Evolutionary conservation across 2,329 filamentous ascomycete genomes (phyloP).

Genomic region (Verticillium nonalfalfae): DNA sequence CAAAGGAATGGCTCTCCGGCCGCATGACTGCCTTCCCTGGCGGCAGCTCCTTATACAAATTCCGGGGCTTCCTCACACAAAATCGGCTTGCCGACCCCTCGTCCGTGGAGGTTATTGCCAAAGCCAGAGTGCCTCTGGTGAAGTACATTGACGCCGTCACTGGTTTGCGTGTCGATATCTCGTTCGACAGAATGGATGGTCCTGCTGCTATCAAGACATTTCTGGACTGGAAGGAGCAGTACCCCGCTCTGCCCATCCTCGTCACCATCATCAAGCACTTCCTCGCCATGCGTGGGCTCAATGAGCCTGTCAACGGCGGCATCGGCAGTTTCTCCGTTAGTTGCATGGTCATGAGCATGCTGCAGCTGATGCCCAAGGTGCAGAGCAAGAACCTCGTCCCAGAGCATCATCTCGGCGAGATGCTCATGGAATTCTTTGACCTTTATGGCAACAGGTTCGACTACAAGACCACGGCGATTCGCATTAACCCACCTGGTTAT

Average conservation of each 20-base stretch:
- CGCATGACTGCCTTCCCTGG: conserved; percentile 36
- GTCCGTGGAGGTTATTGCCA: conserved; percentile 61
- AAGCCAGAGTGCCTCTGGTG: conserved; percentile 82
- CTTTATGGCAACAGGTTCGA: conserved; percentile 84
- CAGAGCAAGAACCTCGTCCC: conserved; percentile 53
- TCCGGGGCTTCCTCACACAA: conserved; percentile 52
- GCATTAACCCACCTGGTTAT: conserved; percentile 67
- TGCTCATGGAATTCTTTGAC: conserved; percentile 83
- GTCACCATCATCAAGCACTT: conserved; percentile 91
- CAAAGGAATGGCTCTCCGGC: conserved; percentile 31
- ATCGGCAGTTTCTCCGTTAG: conserved; percentile 93
- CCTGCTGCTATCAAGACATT: conserved; percentile 77
- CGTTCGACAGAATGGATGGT: conserved; percentile 87
- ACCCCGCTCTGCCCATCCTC: conserved; percentile 78
- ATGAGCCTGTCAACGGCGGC: conserved; percentile 86
- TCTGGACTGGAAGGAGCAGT: conserved; percentile 68
- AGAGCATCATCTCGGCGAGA: conserved; percentile 66
- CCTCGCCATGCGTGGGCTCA: conserved; percentile 79
- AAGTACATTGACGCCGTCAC: conserved; percentile 81
- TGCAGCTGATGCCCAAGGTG: conserved; percentile 71
- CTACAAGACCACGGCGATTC: conserved; percentile 63
- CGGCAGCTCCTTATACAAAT: conserved; percentile 53
- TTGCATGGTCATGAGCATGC: conserved; percentile 83
- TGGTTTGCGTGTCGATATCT: conserved; percentile 81
- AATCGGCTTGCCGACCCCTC: conserved; percentile 50